Percentiles rank a stretch among this genome's conserved stretches.
These are phyloP conservation scores for Jatropha podagrica DNA, from an alignment of 441 rosid genomes.

Conservation along the genomic window DNA sequence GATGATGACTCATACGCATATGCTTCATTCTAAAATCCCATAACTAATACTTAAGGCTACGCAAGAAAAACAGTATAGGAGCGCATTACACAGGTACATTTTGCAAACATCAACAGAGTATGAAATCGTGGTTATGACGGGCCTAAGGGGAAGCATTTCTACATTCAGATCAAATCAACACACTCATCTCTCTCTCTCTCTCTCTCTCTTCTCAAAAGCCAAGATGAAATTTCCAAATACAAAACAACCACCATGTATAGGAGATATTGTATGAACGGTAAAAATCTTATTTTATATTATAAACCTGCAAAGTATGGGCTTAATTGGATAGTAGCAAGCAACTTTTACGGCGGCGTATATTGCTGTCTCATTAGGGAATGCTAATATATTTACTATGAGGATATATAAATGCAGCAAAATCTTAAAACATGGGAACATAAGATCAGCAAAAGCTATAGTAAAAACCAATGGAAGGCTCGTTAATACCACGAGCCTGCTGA, in stretches of 20 bases:
- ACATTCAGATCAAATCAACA: neutral
- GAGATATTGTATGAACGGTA: neutral
- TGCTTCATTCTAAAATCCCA: neutral
- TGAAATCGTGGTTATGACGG: neutral
- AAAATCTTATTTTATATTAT: constrained; percentile 32
- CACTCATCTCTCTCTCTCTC: too few species aligned
- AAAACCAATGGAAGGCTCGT: constrained; percentile 17
- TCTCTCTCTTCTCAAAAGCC: neutral
- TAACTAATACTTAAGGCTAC: too few species aligned
- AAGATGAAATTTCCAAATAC: neutral
- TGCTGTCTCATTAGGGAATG: constrained; percentile 11
- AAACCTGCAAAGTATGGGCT: constrained; percentile 22
- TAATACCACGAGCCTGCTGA: constrained; percentile 27
- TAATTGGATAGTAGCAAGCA: constrained; percentile 24
- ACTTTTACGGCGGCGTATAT: constrained; percentile 32
- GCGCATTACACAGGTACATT: too few species aligned
- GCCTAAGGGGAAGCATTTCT: neutral
- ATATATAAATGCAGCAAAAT: constrained; percentile 15
- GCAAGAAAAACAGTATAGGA: too few species aligned
- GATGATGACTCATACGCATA: too few species aligned
- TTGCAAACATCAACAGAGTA: too few species aligned
- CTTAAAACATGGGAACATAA: constrained; percentile 14
- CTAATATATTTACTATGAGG: neutral
- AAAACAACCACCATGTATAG: constrained; percentile 3
- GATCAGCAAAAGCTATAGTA: constrained; percentile 2